These are phyloP conservation scores for Tricholomella constricta DNA, from an alignment of 768 basidiomycete species.

Conservation along the genomic window DNA sequence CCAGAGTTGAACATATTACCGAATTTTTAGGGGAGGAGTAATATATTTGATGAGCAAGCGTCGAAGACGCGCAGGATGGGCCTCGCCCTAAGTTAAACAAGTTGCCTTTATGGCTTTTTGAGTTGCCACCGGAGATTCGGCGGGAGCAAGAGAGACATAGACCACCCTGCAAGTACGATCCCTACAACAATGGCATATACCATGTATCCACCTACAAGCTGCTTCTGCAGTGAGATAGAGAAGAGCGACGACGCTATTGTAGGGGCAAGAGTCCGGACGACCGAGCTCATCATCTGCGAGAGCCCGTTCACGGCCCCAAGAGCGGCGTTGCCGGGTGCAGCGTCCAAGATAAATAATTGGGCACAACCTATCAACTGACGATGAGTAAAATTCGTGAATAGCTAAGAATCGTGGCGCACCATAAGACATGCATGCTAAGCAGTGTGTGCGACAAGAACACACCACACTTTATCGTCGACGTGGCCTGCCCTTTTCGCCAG, in stretches of 20 bases:
- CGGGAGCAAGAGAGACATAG: background rate
- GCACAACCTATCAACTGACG: slow-evolving; percentile 1
- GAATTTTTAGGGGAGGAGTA: too few species aligned
- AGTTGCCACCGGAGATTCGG: background rate
- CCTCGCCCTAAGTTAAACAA: too few species aligned
- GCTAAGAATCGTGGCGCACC: slow-evolving; percentile 20
- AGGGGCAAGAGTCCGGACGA: slow-evolving; percentile 53
- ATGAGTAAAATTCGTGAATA: background rate
- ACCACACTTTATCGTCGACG: slow-evolving; percentile 30
- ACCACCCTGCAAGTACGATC: slow-evolving; percentile 9
- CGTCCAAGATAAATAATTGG: slow-evolving; percentile 20
- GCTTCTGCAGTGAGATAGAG: slow-evolving; percentile 18
- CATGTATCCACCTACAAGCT: slow-evolving; percentile 17
- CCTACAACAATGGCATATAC: slow-evolving; percentile 17
- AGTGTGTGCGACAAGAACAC: slow-evolving; percentile 26
- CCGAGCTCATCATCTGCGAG: slow-evolving; percentile 52
- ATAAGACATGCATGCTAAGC: slow-evolving; percentile 37
- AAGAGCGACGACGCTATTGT: slow-evolving; percentile 32
- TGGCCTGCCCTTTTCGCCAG: slow-evolving; percentile 29
- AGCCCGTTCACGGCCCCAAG: slow-evolving; percentile 49
- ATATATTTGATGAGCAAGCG: too few species aligned
- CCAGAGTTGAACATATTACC: too few species aligned
- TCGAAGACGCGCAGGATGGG: too few species aligned
- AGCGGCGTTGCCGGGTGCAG: slow-evolving; percentile 13
- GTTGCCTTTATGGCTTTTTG: background rate